These are phyloP conservation scores for Candida piceae DNA, from an alignment of 805 yeast species.

Conservation along the genomic window DNA sequence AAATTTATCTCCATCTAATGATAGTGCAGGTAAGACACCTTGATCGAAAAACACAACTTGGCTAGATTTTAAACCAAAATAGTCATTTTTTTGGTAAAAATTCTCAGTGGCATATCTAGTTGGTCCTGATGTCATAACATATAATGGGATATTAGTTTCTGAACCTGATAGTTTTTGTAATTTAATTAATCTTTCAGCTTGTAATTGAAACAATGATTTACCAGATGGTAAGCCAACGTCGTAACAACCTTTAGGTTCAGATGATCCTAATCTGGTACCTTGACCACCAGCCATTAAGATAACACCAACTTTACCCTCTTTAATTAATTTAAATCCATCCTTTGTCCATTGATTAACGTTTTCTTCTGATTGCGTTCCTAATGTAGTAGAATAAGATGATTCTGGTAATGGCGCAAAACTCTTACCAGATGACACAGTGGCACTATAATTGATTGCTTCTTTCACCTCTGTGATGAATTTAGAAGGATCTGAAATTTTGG, in stretches of 20 bases:
- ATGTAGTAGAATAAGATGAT: constrained; percentile 47
- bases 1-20: constrained; percentile 61
- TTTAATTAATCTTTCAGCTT: constrained; percentile 75
- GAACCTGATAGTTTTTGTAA: constrained; percentile 52
- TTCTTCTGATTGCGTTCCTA: constrained; percentile 26
- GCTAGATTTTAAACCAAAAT: constrained; percentile 60
- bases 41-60: constrained; percentile 85
- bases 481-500: constrained; percentile 37
- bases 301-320: constrained; percentile 75
- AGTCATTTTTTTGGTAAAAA: constrained; percentile 56
- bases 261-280: constrained; percentile 90
- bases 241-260: constrained; percentile 90
- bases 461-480: constrained; percentile 36
- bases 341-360: constrained; percentile 27
- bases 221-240: constrained; percentile 80
- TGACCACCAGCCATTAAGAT: constrained; percentile 98
- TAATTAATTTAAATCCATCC: constrained; percentile 64
- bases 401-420: constrained; percentile 48
- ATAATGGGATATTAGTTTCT: constrained; percentile 57
- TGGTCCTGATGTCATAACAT: constrained; percentile 92
- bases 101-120: constrained; percentile 71
- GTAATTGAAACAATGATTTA: constrained; percentile 84
- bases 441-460: constrained; percentile 40
- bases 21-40: constrained; percentile 90
- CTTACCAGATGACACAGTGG: constrained; percentile 17